Evolutionary conservation across 805 yeast genomes (phyloP).

Genomic region (Candida ovalis): DNA sequence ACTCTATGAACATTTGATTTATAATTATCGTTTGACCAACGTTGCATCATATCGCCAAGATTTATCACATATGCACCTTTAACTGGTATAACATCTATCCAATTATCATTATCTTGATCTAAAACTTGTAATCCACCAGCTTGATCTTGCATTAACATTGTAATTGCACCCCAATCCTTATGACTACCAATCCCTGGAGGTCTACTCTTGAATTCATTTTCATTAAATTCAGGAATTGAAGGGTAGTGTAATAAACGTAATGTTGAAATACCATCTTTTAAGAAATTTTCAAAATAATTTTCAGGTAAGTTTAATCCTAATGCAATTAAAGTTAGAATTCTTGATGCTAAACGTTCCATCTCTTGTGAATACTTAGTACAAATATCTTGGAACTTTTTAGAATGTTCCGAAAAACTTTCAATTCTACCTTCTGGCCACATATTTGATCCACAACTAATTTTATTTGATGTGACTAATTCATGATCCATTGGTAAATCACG

Average conservation of each 20-base stretch:
- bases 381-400: not conserved
- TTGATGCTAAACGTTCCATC: not conserved
- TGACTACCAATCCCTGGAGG: conserved; percentile 35
- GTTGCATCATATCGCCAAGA: conserved; percentile 36
- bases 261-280: conserved; percentile 27
- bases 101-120: conserved; percentile 26
- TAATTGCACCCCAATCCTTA: conserved; percentile 36
- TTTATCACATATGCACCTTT: conserved; percentile 36
- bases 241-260: conserved; percentile 34
- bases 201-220: conserved; percentile 25
- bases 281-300: conserved; percentile 24
- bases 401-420: conserved; percentile 9
- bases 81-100: conserved; percentile 28
- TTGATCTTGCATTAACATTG: conserved; percentile 33
- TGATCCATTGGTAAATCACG: conserved; percentile 15
- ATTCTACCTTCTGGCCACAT: conserved; percentile 15
- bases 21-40: conserved; percentile 36
- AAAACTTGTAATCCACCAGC: conserved; percentile 38
- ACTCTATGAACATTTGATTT: conserved; percentile 40
- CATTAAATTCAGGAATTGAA: conserved; percentile 26
- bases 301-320: conserved; percentile 29
- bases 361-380: not conserved
- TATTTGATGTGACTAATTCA: conserved; percentile 8
- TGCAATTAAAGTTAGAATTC: conserved; percentile 12
- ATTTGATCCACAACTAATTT: conserved; percentile 19